Conservation (phyloP, 257 asterid species). For the Lithospermum erythrorhizon region DNA sequence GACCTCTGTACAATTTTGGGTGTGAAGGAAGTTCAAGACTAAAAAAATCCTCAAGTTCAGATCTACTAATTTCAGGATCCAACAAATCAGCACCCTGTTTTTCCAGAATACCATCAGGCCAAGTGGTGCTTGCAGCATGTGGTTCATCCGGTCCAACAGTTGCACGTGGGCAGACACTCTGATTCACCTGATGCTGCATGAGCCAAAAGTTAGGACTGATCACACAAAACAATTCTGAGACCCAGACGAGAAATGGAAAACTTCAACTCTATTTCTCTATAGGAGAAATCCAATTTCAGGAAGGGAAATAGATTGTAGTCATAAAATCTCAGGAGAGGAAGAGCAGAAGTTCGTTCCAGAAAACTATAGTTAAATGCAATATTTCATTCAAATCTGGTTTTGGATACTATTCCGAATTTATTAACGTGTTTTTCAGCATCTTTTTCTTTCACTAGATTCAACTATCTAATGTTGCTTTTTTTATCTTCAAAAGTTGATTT, state of each 20-base stretch:
- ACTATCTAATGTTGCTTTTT: too few relatives aligned
- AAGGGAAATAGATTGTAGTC: too few relatives aligned
- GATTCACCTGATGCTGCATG: slow-evolving; percentile 26
- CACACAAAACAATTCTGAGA: slow-evolving; percentile 9
- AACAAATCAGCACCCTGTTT: slow-evolving; percentile 46
- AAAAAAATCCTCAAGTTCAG: slow-evolving; percentile 58
- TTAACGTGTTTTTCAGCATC: too few relatives aligned
- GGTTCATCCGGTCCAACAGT: slow-evolving; percentile 98
- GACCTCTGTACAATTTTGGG: slow-evolving; percentile 89
- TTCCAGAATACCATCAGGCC: slow-evolving; percentile 81
- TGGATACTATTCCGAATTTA: too few relatives aligned
- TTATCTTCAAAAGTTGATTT: too few relatives aligned
- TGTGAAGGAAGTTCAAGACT: slow-evolving; percentile 69
- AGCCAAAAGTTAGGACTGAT: slow-evolving; percentile 14
- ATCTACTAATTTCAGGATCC: slow-evolving; percentile 54
- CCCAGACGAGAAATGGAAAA: background rate
- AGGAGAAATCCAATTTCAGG: too few relatives aligned
- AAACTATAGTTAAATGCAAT: too few relatives aligned
- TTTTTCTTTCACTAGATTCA: too few relatives aligned
- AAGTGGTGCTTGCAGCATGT: slow-evolving; percentile 92
- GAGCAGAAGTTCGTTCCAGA: too few relatives aligned
- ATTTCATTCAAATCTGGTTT: too few relatives aligned
- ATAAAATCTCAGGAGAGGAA: too few relatives aligned
- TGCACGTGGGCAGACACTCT: slow-evolving; percentile 43
- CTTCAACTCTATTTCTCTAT: too few relatives aligned